Conservation (phyloP, 805 yeast species). For the Hanseniaspora occidentalis region DNA sequence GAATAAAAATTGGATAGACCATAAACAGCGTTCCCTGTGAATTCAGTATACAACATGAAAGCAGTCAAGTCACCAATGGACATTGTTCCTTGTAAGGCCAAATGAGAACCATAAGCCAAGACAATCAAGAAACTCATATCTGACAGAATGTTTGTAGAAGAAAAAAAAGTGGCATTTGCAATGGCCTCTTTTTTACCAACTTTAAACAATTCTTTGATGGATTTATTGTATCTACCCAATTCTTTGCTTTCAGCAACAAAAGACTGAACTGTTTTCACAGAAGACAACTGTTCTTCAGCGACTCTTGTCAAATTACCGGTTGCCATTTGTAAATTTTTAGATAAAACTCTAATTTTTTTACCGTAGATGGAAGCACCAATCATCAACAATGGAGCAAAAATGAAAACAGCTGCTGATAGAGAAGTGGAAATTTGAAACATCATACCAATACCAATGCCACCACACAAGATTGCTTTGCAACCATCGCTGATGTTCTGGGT, state of each 20-base stretch:
- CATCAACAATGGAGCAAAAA: conserved; percentile 72
- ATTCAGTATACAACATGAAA: conserved; percentile 90
- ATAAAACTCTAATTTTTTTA: conserved; percentile 58
- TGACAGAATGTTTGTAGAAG: conserved; percentile 75
- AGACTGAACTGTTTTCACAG: conserved; percentile 79
- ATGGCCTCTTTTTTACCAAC: conserved; percentile 73
- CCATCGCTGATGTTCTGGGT: conserved; percentile 93
- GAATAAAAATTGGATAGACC: conserved; percentile 90
- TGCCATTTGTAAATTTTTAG: conserved; percentile 72
- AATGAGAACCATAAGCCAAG: conserved; percentile 66
- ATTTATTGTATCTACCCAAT: conserved; percentile 60
- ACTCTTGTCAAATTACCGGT: conserved; percentile 81
- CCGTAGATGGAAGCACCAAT: conserved; percentile 76
- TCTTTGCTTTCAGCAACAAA: conserved; percentile 83
- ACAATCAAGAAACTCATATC: conserved; percentile 67
- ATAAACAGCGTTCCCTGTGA: conserved; percentile 80
- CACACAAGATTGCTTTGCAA: conserved; percentile 66
- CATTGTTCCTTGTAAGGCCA: conserved; percentile 64
- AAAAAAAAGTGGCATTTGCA: conserved; percentile 64
- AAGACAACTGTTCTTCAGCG: conserved; percentile 83
- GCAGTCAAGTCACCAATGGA: conserved; percentile 88
- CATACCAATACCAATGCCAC: conserved; percentile 77
- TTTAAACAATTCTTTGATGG: conserved; percentile 50
- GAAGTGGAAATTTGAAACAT: conserved; percentile 80
- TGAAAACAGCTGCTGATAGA: conserved; percentile 64